These are phyloP conservation scores for Magnolia officinalis DNA, from an alignment of 164 flowering plant species.

Conservation along the genomic window DNA sequence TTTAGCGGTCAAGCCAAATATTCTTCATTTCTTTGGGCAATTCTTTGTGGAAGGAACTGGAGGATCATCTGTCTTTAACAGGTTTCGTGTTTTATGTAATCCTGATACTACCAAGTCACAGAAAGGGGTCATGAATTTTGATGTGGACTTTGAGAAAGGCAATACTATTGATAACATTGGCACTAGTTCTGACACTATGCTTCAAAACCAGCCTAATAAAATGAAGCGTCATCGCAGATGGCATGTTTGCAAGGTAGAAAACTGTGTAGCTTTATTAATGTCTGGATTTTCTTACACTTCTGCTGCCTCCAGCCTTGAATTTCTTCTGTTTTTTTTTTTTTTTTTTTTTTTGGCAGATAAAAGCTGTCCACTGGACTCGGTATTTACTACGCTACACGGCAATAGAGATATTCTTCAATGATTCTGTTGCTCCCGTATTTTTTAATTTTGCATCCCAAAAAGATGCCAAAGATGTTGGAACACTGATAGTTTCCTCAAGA, in stretches of 20 bases:
- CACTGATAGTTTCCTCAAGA: constrained; percentile 71
- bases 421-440: constrained; percentile 82
- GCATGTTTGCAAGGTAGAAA: constrained; percentile 66
- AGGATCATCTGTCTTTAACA: constrained; percentile 74
- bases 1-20: constrained; percentile 72
- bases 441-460: constrained; percentile 77
- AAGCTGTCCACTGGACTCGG: constrained; percentile 95
- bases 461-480: constrained; percentile 87
- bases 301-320: neutral
- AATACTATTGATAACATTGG: constrained; percentile 29
- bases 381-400: constrained; percentile 91
- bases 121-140: constrained; percentile 35
- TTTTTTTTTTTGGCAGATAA: constrained; percentile 45
- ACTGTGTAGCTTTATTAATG: neutral
- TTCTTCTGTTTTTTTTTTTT: neutral
- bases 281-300: neutral
- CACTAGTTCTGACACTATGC: constrained; percentile 21
- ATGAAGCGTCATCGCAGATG: constrained; percentile 87
- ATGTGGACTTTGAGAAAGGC: constrained; percentile 44
- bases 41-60: constrained; percentile 95
- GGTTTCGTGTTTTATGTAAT: constrained; percentile 30
- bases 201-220: constrained; percentile 40
- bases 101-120: constrained; percentile 43
- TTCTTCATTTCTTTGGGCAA: constrained; percentile 83
- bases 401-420: constrained; percentile 78